A percentile compares a stretch with the other conserved stretches of the same genome.
Conservation (phyloP, 352 stramenopile species). For the Phytopythium aichiense region DNA sequence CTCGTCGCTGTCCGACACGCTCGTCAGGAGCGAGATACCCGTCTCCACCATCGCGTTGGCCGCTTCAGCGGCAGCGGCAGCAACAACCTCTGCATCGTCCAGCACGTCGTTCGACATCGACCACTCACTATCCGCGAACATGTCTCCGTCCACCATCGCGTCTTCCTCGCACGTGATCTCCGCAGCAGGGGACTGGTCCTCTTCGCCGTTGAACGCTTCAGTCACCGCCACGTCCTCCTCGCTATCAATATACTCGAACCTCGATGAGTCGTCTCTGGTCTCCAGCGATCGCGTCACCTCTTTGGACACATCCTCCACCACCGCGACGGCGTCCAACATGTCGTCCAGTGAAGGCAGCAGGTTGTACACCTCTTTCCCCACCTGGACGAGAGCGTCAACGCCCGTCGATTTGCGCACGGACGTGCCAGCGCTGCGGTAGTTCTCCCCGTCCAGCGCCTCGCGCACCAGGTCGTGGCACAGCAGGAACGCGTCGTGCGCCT, state of each 20-base stretch:
- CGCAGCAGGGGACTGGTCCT: slow-evolving; percentile 9
- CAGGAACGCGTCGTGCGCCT: slow-evolving; percentile 61
- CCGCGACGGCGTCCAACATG: slow-evolving; percentile 40
- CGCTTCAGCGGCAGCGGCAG: background rate
- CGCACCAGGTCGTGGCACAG: slow-evolving; percentile 58
- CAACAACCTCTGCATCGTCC: background rate
- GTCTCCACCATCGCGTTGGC: slow-evolving; percentile 33
- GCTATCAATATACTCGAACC: slow-evolving; percentile 35
- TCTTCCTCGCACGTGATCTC: slow-evolving; percentile 2
- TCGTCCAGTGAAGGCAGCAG: slow-evolving; percentile 68
- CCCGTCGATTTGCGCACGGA: slow-evolving; percentile 38
- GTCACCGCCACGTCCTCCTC: slow-evolving; percentile 6
- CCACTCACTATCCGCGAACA: background rate
- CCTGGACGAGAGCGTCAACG: slow-evolving; percentile 34
- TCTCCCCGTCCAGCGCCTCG: slow-evolving; percentile 56
- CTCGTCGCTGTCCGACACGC: slow-evolving; percentile 58
- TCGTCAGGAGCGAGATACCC: slow-evolving; percentile 47
- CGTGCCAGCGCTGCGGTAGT: slow-evolving; percentile 49
- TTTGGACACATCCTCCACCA: slow-evolving; percentile 61
- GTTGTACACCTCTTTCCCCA: slow-evolving; percentile 43
- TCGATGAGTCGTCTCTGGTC: slow-evolving; percentile 9
- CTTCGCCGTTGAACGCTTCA: slow-evolving; percentile 13
- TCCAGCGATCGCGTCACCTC: slow-evolving; percentile 32
- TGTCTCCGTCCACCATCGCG: background rate
- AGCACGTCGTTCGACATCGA: background rate